Evolutionary conservation across 768 basidiomycete species (phyloP), one percentile per base, ranked within the genome.

Genomic region (Boletus sensibilis): DNA sequence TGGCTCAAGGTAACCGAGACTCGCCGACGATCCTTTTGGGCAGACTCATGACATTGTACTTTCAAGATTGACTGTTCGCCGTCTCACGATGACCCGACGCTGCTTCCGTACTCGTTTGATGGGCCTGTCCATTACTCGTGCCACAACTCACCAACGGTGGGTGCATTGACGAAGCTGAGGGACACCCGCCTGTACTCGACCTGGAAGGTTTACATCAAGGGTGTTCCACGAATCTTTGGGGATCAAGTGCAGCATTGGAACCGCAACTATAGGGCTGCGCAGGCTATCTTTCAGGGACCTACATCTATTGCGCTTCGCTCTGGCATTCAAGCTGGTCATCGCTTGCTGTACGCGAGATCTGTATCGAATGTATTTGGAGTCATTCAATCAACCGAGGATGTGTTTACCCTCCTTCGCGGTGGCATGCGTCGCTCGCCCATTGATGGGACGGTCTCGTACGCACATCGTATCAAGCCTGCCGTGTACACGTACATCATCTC

Each of bases 401-500:
- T 87, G 39, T 65, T 79, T 27, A 58, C 66, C n/a, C 67, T 90
- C 14, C 72, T 90, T 48, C 80, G 77, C 31, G 81, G 79, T 5
- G 79, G 77, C 37, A 55, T 54, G n/a, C 57, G 21, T 7, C 64
- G 51, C 20, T 53, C 59, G 14, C 27, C 56, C 9, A 29, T 47
- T 53, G 54, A 65, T 38, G 61, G 63, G 45, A 35, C 34, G 53
- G 18, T 55, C 23, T 56, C 61, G 27, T 60, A 60, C 45, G 64
- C 59, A 37, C 76, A 78, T 56, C 82, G 87, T 59, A 79, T 91
- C 72, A 90, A 90, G 67, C 89, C 89, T 42, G 86, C 87, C 0
- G 83, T 92, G 23, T 94, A 93, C 74, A 93, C 92, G 38, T 94
- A 93, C 73, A 79, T 93, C 68, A 85, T 94, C 66, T 82, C 86